phyloP scores from a whole-genome alignment of 805 yeast genomes.

The Metschnikowia amazonensis region DNA sequence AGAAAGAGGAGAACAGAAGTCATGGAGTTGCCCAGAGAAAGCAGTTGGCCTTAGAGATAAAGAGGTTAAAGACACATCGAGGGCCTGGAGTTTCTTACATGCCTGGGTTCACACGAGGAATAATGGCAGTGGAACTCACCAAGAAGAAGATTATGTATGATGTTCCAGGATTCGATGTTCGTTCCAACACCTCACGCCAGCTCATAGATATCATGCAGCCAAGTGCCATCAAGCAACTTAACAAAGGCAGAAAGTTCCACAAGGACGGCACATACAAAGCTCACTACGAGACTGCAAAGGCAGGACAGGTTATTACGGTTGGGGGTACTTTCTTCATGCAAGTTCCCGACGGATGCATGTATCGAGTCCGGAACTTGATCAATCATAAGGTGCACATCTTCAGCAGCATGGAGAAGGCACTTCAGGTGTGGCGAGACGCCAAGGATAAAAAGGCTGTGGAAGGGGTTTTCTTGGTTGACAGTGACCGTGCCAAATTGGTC shows the following conservation, averaged over 20 bases:
- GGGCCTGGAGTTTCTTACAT: slow-evolving; percentile 50
- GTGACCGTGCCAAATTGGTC: slow-evolving; percentile 8
- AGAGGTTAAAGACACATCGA: slow-evolving; percentile 22
- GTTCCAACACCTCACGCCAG: slow-evolving; percentile 21
- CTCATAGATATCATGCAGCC: slow-evolving; percentile 26
- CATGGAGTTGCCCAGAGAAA: not conserved
- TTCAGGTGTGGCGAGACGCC: slow-evolving; percentile 20
- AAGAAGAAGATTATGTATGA: slow-evolving; percentile 36
- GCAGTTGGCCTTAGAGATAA: not conserved
- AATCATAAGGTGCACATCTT: slow-evolving; percentile 39
- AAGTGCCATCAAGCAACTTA: slow-evolving; percentile 23
- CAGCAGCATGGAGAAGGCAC: slow-evolving; percentile 28
- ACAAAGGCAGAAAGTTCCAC: slow-evolving; percentile 27
- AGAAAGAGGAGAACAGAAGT: slow-evolving; percentile 7
- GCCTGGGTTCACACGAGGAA: slow-evolving; percentile 70
- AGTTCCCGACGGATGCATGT: slow-evolving; percentile 50
- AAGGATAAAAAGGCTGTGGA: slow-evolving; percentile 24
- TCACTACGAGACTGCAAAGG: slow-evolving; percentile 36
- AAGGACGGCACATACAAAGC: slow-evolving; percentile 30
- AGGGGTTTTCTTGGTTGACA: slow-evolving; percentile 18
- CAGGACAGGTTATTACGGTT: slow-evolving; percentile 44
- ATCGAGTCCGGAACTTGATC: slow-evolving; percentile 45
- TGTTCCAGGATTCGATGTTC: slow-evolving; percentile 43
- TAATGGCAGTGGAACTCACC: slow-evolving; percentile 31
- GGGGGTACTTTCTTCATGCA: slow-evolving; percentile 61